Percentiles rank a stretch among this genome's conserved stretches.
Evolutionary conservation across 2,329 filamentous ascomycete genomes (phyloP).

Genomic region (Nectriaceae sp.): DNA sequence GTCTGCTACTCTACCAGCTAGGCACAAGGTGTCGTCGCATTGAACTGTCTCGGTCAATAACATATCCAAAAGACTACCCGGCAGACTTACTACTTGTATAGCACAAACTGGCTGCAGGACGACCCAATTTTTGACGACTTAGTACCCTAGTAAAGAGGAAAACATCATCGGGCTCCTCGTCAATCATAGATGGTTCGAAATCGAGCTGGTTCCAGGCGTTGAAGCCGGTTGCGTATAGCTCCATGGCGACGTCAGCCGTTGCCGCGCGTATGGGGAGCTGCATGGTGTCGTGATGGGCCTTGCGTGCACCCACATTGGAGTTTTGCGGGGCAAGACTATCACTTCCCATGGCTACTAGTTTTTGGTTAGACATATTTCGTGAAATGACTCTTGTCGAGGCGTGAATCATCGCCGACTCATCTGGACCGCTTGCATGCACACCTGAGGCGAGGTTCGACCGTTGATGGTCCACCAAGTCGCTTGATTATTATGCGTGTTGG

Average conservation of each 20-base stretch:
- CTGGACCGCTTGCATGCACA: too few species aligned
- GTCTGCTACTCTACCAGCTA: slow-evolving; percentile 17
- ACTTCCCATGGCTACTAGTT: background rate
- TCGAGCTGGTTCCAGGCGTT: slow-evolving; percentile 60
- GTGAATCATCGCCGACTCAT: too few species aligned
- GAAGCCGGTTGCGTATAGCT: slow-evolving; percentile 56
- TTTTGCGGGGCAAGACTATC: background rate
- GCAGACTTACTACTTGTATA: slow-evolving; percentile 46
- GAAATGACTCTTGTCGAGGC: too few species aligned
- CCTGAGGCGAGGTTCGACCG: too few species aligned
- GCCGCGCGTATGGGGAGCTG: slow-evolving; percentile 13
- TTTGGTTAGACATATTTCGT: too few species aligned
- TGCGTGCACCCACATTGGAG: background rate
- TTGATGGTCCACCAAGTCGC: too few species aligned
- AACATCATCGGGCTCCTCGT: slow-evolving; percentile 48
- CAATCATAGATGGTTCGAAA: slow-evolving; percentile 29
- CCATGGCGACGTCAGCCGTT: slow-evolving; percentile 34
- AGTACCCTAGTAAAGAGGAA: slow-evolving; percentile 46
- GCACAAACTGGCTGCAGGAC: slow-evolving; percentile 39
- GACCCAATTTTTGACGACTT: slow-evolving; percentile 35
- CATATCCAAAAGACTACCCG: background rate
- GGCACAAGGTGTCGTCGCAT: slow-evolving; percentile 17
- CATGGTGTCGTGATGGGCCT: slow-evolving; percentile 4
- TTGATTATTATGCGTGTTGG: too few species aligned
- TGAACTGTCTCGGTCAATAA: slow-evolving; percentile 9